Percentiles rank a stretch among this genome's conserved stretches.
Conservation (phyloP, 805 yeast genomes). For the Peterozyma toletana region DNA sequence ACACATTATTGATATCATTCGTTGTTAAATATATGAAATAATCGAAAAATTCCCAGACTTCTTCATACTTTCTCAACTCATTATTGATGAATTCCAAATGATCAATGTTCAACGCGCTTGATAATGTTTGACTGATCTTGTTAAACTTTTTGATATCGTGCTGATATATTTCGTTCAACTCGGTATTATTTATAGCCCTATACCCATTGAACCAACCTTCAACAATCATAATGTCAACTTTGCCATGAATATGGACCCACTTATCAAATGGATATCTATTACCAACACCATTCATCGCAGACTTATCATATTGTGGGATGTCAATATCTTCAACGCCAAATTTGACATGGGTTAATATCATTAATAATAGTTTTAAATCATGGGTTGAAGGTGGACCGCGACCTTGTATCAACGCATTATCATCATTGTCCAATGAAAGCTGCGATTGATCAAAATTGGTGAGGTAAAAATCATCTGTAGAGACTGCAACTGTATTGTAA, state of each 20-base stretch:
- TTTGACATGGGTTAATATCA: slow-evolving; percentile 25
- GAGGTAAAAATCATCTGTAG: slow-evolving; percentile 84
- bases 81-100: slow-evolving; percentile 40
- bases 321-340: slow-evolving; percentile 19
- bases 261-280: slow-evolving; percentile 45
- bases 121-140: slow-evolving; percentile 1
- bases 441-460: slow-evolving; percentile 52
- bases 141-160: slow-evolving; percentile 14
- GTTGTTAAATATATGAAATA: slow-evolving; percentile 59
- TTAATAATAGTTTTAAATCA: slow-evolving; percentile 44
- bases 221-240: slow-evolving; percentile 59
- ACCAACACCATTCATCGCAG: slow-evolving; percentile 65
- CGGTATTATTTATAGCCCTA: slow-evolving; percentile 28
- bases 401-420: slow-evolving; percentile 55
- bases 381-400: slow-evolving; percentile 96
- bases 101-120: not conserved
- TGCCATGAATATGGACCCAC: slow-evolving; percentile 26
- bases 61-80: slow-evolving; percentile 39
- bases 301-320: slow-evolving; percentile 76
- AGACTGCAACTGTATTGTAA: slow-evolving; percentile 39
- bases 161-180: slow-evolving; percentile 21
- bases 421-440: slow-evolving; percentile 31
- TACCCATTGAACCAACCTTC: slow-evolving; percentile 97
- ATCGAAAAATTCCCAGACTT: slow-evolving; percentile 53
- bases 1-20: slow-evolving; percentile 51